Percentiles rank a stretch among this genome's conserved stretches.
Evolutionary conservation across 805 yeast genomes (phyloP).

Genomic region (Saccharomycopsis olivae): DNA sequence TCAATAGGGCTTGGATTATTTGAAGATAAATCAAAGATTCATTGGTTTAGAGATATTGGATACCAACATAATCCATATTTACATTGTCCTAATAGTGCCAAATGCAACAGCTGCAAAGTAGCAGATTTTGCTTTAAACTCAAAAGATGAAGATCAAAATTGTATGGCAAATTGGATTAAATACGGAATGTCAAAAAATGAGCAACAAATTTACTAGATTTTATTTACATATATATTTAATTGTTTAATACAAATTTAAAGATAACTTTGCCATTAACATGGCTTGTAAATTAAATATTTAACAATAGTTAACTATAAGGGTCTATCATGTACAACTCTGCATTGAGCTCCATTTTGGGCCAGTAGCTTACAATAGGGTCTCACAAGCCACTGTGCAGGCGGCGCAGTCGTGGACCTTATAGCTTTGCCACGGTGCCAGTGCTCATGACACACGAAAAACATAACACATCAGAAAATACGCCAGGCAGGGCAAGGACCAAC

Average conservation of each 20-base stretch:
- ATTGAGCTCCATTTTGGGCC: too few relatives aligned
- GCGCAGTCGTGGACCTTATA: too few relatives aligned
- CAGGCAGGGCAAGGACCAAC: too few relatives aligned
- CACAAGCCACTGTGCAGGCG: too few relatives aligned
- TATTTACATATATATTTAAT: too few relatives aligned
- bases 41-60: constrained; percentile 84
- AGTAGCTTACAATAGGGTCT: too few relatives aligned
- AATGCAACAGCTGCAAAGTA: constrained; percentile 37
- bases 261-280: background rate
- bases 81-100: constrained; percentile 58
- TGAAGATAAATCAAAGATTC: constrained; percentile 56
- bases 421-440: too few relatives aligned
- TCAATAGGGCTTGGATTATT: constrained; percentile 64
- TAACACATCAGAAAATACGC: too few relatives aligned
- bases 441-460: too few relatives aligned
- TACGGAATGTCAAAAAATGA: constrained; percentile 28
- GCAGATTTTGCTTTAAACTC: constrained; percentile 47
- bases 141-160: constrained; percentile 55
- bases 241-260: background rate
- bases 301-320: too few relatives aligned
- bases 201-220: constrained; percentile 5
- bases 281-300: too few relatives aligned
- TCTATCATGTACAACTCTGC: too few relatives aligned
- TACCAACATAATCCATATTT: constrained; percentile 65
- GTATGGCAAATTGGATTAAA: constrained; percentile 62